Evolutionary conservation across 2,329 filamentous ascomycete species (phyloP), one percentile per base, ranked within the genome.

Genomic region (Davidsoniella virescens): DNA sequence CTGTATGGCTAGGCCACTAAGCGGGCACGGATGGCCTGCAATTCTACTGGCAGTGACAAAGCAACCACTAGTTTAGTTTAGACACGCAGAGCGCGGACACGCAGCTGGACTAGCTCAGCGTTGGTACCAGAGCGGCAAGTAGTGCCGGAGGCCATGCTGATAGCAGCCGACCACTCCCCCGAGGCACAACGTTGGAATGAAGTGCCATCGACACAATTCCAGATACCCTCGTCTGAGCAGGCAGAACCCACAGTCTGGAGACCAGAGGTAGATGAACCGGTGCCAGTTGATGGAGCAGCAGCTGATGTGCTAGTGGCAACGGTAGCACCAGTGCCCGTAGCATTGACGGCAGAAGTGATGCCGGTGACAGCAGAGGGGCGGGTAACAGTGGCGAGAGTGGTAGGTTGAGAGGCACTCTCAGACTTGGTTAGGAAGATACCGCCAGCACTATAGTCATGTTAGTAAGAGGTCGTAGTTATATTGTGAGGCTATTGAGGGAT

Each of bases 121-220:
- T 51, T 53, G 36, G 57, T 53, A 47, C 60, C 62, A 18, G 59
- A 55, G 51, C 60, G 55, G 62, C 77, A 81, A 25, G 63, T 62
- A 12, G 72, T 78, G 37, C 77, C 77, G 1, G 65, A 55, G 1
- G 76, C 70, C 67, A 80, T 68, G 36, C 62, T 57, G 52, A 72
- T 65, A 38, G 66, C 54, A 5, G 56, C 58, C 16, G 71, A 69
- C 77, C 77, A 81, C 49, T 61, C 56, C 5, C 76, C 76, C 12
- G 67, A 71, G n/a, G 74, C 76, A 56, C 77, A 81, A 51, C 75
- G 75, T 63, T 80, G 76, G 67, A 77, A 81, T 46, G 69, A 65
- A 20, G 61, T 63, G 46, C 75, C 75, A 18, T 63, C 66, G 16
- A 63, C 66, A 23, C 78, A 81, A 62, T 75, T 73, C 73, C 73